These are phyloP conservation scores for Phytophthora fragariae DNA, from an alignment of 352 stramenopile genomes.

Conservation along the genomic window DNA sequence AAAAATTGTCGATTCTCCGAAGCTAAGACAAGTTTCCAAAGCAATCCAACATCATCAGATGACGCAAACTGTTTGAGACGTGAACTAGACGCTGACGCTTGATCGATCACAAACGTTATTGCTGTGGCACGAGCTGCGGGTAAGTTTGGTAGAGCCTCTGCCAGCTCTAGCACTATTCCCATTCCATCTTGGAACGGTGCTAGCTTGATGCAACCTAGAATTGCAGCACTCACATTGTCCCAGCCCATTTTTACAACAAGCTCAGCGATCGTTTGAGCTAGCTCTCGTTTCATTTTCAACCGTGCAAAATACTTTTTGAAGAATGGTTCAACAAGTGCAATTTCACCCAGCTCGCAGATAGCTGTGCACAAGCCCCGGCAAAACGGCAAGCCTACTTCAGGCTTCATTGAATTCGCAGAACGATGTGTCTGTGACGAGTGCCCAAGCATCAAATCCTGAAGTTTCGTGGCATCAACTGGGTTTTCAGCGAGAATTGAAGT, in stretches of 20 bases:
- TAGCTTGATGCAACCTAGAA: not conserved
- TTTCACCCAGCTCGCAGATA: not conserved
- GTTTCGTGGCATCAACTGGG: not conserved
- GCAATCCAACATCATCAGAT: not conserved
- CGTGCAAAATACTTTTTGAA: not conserved
- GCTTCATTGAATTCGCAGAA: not conserved
- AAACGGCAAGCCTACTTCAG: not conserved
- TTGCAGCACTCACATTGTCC: not conserved
- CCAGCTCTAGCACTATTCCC: not conserved
- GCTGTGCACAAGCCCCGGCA: not conserved
- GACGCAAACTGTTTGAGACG: not conserved
- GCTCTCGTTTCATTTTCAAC: not conserved
- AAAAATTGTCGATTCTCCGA: not conserved
- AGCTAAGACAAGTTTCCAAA: not conserved
- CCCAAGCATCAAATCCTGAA: not conserved
- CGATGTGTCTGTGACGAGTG: not conserved
- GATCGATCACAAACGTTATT: not conserved
- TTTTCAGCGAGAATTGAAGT: not conserved
- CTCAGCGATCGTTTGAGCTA: not conserved
- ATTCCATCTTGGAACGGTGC: not conserved
- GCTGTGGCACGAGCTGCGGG: not conserved
- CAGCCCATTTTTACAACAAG: not conserved
- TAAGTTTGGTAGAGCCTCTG: not conserved
- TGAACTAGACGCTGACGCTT: not conserved
- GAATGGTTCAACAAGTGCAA: not conserved